A percentile compares a stretch with the other conserved stretches of the same genome.
Conservation (phyloP, 768 basidiomycete genomes). For the Phaeotremella skinneri region DNA sequence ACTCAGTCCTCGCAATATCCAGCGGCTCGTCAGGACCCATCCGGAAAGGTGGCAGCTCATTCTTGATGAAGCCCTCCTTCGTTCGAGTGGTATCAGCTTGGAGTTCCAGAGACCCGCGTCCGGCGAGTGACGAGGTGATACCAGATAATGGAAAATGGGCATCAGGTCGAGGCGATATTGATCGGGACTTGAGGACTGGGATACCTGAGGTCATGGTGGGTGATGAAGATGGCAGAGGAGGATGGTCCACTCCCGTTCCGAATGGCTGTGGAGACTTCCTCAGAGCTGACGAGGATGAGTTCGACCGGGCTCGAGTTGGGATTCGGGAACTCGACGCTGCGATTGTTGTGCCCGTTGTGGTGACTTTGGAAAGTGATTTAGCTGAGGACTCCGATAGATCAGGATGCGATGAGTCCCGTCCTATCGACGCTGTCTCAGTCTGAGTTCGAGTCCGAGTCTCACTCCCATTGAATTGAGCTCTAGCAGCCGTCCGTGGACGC, state of each 20-base stretch:
- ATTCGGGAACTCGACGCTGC: constrained; percentile 6
- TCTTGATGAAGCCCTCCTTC: constrained; percentile 36
- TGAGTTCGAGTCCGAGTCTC: too few species aligned
- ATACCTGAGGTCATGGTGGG: constrained; percentile 9
- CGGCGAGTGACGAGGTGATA: not conserved
- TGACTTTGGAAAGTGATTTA: too few species aligned
- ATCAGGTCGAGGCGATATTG: constrained; percentile 10
- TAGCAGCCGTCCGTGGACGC: too few species aligned
- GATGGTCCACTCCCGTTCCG: not conserved
- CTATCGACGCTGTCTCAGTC: too few species aligned
- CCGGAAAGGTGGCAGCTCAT: constrained; percentile 43
- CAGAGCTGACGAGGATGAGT: constrained; percentile 8
- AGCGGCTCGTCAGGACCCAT: constrained; percentile 35
- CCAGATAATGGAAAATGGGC: not conserved
- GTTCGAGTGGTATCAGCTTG: not conserved
- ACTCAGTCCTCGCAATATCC: constrained; percentile 29
- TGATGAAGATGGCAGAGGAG: not conserved
- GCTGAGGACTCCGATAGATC: too few species aligned
- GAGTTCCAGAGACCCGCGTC: not conserved
- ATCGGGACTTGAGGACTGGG: constrained; percentile 6
- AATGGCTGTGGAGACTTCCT: constrained; percentile 3
- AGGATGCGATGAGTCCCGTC: too few species aligned
- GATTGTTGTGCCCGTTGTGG: too few species aligned
- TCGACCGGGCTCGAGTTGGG: constrained; percentile 18
- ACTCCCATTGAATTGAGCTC: too few species aligned